Conservation (phyloP, 2,329 filamentous ascomycete species). For the Colletotrichum siamense region DNA sequence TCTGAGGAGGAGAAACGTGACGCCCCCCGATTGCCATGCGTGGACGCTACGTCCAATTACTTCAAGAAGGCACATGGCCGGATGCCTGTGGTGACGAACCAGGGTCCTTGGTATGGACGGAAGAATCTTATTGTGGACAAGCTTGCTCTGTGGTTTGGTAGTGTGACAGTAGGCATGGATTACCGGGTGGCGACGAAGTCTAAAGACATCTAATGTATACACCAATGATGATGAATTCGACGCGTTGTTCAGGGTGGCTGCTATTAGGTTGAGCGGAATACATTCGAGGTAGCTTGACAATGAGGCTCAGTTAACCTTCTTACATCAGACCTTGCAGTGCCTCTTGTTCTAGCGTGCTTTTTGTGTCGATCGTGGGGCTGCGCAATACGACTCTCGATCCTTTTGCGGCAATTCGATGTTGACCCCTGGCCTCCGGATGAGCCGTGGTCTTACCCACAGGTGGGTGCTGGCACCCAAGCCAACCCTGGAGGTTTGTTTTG, state of each 20-base stretch:
- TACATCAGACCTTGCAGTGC: neutral
- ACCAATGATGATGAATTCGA: neutral
- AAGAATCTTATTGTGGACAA: conserved; percentile 33
- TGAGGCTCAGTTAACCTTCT: neutral
- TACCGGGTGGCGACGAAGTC: conserved; percentile 27
- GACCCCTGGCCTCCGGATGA: neutral
- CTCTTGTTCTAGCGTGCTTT: neutral
- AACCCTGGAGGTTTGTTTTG: neutral
- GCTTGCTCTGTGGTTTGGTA: conserved; percentile 33
- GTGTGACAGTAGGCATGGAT: conserved; percentile 34
- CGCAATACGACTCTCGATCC: neutral
- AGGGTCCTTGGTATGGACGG: conserved; percentile 41
- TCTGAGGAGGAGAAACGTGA: conserved; percentile 8
- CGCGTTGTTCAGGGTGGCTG: neutral
- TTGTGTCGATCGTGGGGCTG: neutral
- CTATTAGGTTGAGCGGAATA: neutral
- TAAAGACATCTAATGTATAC: conserved; percentile 27
- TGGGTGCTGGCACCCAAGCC: neutral
- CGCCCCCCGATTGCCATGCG: conserved; percentile 27
- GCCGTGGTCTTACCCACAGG: neutral
- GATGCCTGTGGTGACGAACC: conserved; percentile 39
- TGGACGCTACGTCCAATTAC: conserved; percentile 36
- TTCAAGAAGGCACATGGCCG: conserved; percentile 39
- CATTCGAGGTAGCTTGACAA: neutral
- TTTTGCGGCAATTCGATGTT: neutral